Percentiles rank a stretch among this genome's conserved stretches.
phyloP scores from a whole-genome alignment of 768 basidiomycete species.

The Lactarius vividus region DNA sequence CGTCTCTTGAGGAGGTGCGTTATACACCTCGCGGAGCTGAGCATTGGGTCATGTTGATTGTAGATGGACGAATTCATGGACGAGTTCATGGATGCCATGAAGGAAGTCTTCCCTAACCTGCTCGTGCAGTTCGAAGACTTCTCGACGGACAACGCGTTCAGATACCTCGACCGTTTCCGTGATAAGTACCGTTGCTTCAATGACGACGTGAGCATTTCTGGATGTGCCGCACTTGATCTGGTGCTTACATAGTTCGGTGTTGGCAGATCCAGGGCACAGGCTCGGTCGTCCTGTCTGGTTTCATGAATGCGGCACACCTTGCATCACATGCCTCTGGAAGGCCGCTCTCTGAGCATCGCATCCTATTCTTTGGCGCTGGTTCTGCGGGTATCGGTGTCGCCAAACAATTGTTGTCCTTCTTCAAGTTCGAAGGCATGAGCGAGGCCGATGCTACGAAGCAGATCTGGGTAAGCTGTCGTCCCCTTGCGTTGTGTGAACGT shows the following conservation, averaged over 20 bases:
- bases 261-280: slow-evolving; percentile 55
- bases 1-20: slow-evolving; percentile 32
- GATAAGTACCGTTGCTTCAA: slow-evolving; percentile 79
- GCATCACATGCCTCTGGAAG: slow-evolving; percentile 64
- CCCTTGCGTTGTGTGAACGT: neutral
- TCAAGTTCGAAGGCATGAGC: slow-evolving; percentile 73
- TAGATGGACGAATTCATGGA: slow-evolving; percentile 86
- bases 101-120: slow-evolving; percentile 68
- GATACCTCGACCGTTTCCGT: slow-evolving; percentile 75
- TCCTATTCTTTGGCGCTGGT: slow-evolving; percentile 92
- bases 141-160: slow-evolving; percentile 88
- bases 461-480: slow-evolving; percentile 57
- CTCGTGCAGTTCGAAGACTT: slow-evolving; percentile 94
- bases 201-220: slow-evolving; percentile 68
- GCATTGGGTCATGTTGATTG: slow-evolving; percentile 43
- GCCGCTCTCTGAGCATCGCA: slow-evolving; percentile 69
- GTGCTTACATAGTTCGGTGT: slow-evolving; percentile 3
- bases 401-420: slow-evolving; percentile 85
- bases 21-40: slow-evolving; percentile 23
- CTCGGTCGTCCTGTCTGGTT: slow-evolving; percentile 85
- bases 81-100: slow-evolving; percentile 87
- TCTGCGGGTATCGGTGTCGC: slow-evolving; percentile 92
- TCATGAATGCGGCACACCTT: slow-evolving; percentile 84
- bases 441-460: slow-evolving; percentile 71
- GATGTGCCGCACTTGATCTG: too few relatives aligned